These are phyloP conservation scores for Discostella stelligeroides DNA, from an alignment of 108 stramenopile species.

Conservation along the genomic window DNA sequence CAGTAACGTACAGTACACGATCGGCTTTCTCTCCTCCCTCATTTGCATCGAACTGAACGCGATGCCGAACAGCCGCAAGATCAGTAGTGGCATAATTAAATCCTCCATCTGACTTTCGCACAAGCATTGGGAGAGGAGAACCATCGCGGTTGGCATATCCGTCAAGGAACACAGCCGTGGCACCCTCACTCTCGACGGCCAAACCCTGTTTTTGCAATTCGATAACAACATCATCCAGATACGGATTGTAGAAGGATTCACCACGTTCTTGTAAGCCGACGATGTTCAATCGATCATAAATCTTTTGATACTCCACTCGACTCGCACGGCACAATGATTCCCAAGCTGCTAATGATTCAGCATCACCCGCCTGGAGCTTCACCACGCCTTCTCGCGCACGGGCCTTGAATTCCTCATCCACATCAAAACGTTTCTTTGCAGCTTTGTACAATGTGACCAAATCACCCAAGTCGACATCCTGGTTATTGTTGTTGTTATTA, in stretches of 20 bases:
- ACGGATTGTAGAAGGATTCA: constrained; percentile 98
- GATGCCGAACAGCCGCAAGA: constrained; percentile 94
- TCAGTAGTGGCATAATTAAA: constrained; percentile 99
- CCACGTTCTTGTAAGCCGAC: constrained; percentile 80
- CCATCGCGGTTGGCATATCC: constrained; percentile 86
- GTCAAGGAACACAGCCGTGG: constrained; percentile 85
- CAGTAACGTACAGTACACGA: constrained; percentile 93
- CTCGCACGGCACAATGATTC: constrained; percentile 82
- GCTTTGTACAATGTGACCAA: constrained; percentile 96
- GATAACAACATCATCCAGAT: constrained; percentile 79
- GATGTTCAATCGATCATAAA: constrained; percentile 82
- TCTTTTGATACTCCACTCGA: constrained; percentile 86
- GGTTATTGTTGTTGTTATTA: constrained; percentile 35
- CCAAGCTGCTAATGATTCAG: constrained; percentile 91
- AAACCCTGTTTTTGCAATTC: constrained; percentile 77
- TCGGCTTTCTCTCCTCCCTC: constrained; percentile 83
- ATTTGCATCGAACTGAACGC: constrained; percentile 57
- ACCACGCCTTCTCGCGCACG: constrained; percentile 93
- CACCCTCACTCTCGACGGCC: constrained; percentile 87
- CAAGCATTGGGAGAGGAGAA: constrained; percentile 85
- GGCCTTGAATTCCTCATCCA: constrained; percentile 88
- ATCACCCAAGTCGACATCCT: constrained; percentile 87
- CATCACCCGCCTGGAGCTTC: constrained; percentile 92
- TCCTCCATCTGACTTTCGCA: constrained; percentile 97
- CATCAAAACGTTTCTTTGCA: constrained; percentile 92